Evolutionary conservation across 257 asterid species (phyloP), one percentile per base, ranked within the genome.

Genomic region (Catharanthus roseus): DNA sequence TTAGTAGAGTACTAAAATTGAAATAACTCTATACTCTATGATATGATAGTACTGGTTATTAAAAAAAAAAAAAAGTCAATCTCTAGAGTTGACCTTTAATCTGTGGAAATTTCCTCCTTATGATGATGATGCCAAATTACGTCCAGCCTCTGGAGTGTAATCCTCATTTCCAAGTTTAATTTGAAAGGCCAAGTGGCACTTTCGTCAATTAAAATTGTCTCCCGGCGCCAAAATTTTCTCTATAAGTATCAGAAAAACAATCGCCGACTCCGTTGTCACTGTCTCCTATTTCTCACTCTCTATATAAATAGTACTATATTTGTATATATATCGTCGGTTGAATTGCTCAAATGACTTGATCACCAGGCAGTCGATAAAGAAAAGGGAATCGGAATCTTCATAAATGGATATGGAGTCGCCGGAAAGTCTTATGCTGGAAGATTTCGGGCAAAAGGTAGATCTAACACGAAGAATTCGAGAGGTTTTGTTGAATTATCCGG

Each of bases 371-470:
- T 70, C 64, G 18, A 28, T 16, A 55, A n/a, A 2, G 66, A 36
- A 26, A 39, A 5, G 2, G 29, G 26, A 44, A 31, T 8, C 23
- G 39, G 68, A 71, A 49, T 67, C 58, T 45, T 24, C 71, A 11
- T 44, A 42, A 39, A 58, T 26, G 21, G 18, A 49, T 29, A 67
- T 50, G 72, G 61, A 67, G 88, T 58, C 85, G 77, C 84, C 89
- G 75, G 82, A 78, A n/a, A 34, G 79, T 69, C 62, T 85, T 72
- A 78, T 87, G 23, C 79, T 93, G 41, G 98, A 93, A 82, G 98
- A 93, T 86, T 93, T 93, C 84, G 98, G 98, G 58, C 98, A 93
- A 78, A 93, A 90, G 83, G 98, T 93, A 45, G 98, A 93, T 87
- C 85, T 93, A 72, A 93, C 97, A 38, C 93, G 97, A 53, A 73